Conservation (phyloP, 2,329 filamentous ascomycete species). For the Ophiostoma himal-ulmi region DNA sequence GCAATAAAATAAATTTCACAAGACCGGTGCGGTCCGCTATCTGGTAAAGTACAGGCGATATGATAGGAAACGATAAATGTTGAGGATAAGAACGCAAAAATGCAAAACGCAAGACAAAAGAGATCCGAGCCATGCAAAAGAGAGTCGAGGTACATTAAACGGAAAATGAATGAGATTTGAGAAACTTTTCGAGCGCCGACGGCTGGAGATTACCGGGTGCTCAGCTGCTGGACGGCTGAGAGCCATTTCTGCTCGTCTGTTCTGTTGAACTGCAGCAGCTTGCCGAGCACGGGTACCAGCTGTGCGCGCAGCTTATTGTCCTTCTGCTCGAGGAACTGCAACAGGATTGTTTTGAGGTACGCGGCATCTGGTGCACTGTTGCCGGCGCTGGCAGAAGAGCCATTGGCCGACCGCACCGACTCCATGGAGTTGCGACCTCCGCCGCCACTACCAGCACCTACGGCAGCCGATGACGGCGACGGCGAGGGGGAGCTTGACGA, state of each 20-base stretch:
- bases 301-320: slow-evolving; percentile 70
- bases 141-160: neutral
- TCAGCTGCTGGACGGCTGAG: slow-evolving; percentile 58
- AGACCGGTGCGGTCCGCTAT: neutral
- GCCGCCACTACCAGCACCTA: neutral
- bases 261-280: slow-evolving; percentile 68
- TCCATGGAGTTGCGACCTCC: slow-evolving; percentile 40
- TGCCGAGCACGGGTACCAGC: slow-evolving; percentile 70
- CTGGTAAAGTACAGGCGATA: neutral
- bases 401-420: slow-evolving; percentile 38
- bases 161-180: neutral
- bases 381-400: slow-evolving; percentile 23
- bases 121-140: slow-evolving; percentile 10
- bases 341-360: slow-evolving; percentile 73
- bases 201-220: slow-evolving; percentile 15
- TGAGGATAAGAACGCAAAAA: neutral
- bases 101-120: neutral
- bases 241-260: slow-evolving; percentile 81
- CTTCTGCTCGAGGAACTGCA: slow-evolving; percentile 76
- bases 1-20: neutral
- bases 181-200: neutral
- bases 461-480: neutral
- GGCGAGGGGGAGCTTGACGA: slow-evolving; percentile 11
- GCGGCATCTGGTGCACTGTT: slow-evolving; percentile 43
- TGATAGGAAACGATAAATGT: neutral